Base-by-base conservation (phyloP, 2,329 filamentous ascomycete species). In the Arthroderma sp. region DNA sequence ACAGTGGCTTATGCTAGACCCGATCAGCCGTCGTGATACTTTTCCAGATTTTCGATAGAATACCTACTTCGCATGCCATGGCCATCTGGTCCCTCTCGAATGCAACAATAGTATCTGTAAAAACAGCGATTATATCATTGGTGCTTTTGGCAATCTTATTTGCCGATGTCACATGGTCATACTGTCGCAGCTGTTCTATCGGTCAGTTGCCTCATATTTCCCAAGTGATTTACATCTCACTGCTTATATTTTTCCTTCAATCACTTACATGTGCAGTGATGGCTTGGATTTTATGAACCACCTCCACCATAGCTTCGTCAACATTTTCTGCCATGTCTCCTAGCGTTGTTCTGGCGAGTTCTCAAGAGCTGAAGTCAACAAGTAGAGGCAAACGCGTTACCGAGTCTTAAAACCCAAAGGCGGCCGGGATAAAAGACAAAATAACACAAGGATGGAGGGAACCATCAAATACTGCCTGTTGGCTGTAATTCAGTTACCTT, bases 111-210 rank as follows among this genome's bases (percentile, higher is more conserved):
- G 53, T 57, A 15, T 60, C 53, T 9, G 56, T 58, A 50, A 64
- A 64, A 38, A 54, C 56, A 31, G 55, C 52, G 10, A 61, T 52
- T 30, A 65, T 59, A 44, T 55, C 52, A 39, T 61, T 51, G 46
- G 57, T 57, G 42, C 58, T 50, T 36, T 59, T 60, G 37, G 59
- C 60, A 39, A 65, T 57, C 29, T 56, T 54, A 48, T 66, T 64
- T 29, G 62, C 60, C 40, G 56, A 51, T 11, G 56, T 50, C 38
- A 56, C 51, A 50, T 57, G 54, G 28, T 54, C 52, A 45, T 58
- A 51, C 38, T 49, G 48, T 33, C 58, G 57, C 42, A 65, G 54
- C 62, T 64, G 40, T 36, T 45, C 22, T 4, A 22, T 22, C 10
- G 29, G 37, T 53, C 32, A 48, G 44, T 33, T 36, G 15, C 31